Conservation (phyloP, 441 rosid genomes). For the Populus trichocarpa region DNA sequence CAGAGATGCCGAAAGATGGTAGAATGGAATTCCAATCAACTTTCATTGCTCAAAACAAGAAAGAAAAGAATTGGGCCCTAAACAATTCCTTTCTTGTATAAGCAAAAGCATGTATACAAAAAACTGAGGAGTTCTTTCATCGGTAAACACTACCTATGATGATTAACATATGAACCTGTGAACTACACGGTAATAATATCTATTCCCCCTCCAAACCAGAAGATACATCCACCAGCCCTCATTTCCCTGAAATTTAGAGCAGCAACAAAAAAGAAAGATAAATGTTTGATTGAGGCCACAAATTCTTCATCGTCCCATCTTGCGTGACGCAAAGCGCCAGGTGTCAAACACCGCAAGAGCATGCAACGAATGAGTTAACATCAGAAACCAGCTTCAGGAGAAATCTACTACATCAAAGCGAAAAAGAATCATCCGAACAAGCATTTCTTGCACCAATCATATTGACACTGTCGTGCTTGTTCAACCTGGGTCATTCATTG, state of each 20-base stretch:
- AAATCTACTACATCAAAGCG: neutral
- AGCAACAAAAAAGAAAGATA: neutral
- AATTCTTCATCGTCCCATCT: slow-evolving; percentile 1
- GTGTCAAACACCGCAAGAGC: neutral
- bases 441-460: neutral
- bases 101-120: slow-evolving; percentile 21
- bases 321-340: neutral
- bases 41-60: neutral
- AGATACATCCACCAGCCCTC: slow-evolving; percentile 16
- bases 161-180: slow-evolving; percentile 16
- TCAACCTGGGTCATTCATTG: neutral
- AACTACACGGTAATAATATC: slow-evolving; percentile 6
- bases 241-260: neutral
- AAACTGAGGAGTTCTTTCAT: slow-evolving; percentile 2
- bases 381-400: slow-evolving; percentile 11
- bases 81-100: slow-evolving; percentile 17
- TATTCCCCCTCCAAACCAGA: slow-evolving; percentile 6
- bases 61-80: neutral
- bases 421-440: neutral
- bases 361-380: neutral
- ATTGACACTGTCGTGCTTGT: neutral
- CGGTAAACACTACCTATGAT: slow-evolving; percentile 9
- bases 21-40: neutral
- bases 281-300: neutral
- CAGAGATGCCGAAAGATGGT: neutral